A percentile compares a stretch with the other conserved stretches of the same genome.
These are phyloP conservation scores for Sclerotinia spermophila DNA, from an alignment of 2,329 filamentous ascomycete species.

Conservation along the genomic window DNA sequence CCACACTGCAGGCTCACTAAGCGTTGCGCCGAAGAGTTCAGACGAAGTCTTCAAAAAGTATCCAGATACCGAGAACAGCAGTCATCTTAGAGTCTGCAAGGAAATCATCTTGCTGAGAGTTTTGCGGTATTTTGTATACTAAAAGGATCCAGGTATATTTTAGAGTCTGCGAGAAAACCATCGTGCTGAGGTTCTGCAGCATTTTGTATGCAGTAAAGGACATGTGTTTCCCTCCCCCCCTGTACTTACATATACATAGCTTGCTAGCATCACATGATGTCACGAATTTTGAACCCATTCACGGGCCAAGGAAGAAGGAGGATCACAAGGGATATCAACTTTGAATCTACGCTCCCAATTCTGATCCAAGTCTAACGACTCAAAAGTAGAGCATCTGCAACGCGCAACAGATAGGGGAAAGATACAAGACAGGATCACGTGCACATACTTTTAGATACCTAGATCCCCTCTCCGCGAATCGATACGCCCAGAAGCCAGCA, in stretches of 20 bases:
- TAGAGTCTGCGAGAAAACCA: background rate
- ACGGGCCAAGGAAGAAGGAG: too few relatives aligned
- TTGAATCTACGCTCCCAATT: background rate
- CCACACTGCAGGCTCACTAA: background rate
- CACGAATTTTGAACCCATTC: background rate
- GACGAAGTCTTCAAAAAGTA: background rate
- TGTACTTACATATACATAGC: background rate
- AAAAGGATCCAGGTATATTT: background rate
- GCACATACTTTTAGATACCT: background rate
- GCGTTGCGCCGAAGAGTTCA: background rate
- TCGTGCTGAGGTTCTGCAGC: background rate
- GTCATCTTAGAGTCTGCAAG: too few relatives aligned
- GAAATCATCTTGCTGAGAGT: background rate
- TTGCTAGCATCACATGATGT: background rate
- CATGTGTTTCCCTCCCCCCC: background rate
- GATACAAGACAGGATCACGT: background rate
- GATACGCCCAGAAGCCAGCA: too few relatives aligned
- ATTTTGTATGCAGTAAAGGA: background rate
- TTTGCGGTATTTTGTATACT: background rate
- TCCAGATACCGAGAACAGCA: background rate
- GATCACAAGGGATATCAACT: background rate
- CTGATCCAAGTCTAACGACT: too few relatives aligned
- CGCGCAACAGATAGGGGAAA: background rate
- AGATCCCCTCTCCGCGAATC: background rate
- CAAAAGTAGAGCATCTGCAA: too few relatives aligned